Evolutionary conservation across 805 yeast species (phyloP), one percentile per base, ranked within the genome.

Genomic region (Kluyveromyces wickerhamii): DNA sequence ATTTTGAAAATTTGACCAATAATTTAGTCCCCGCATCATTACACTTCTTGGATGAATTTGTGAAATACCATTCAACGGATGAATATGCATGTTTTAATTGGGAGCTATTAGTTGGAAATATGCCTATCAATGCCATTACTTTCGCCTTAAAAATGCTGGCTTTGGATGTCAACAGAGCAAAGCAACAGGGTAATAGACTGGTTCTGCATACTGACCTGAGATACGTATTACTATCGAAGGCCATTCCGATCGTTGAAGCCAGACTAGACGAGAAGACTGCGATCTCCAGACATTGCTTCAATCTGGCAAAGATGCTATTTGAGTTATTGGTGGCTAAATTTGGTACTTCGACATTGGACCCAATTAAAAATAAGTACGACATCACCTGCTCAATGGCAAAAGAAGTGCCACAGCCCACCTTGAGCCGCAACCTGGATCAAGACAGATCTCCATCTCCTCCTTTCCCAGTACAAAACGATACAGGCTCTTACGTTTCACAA

Each of bases 51-150:
- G 70, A 71, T 44, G 74, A 72, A 39, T 75, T 74, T 45, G 53
- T 71, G 39, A 67, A 69, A 48, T 66, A 72, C 42, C 71, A 70
- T 44, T 65, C 67, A 37, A 54, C 52, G 34, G 59, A 55, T 28
- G 65, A 68, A 33, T 71, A 67, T 48, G 73, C 73, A 5, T 65
- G 67, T 37, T 75, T 62, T 51, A 75, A 74, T 44, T 75, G 81
- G 81, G 75, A 73, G 42, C 63, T 74, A 32, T 68, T 74, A 46
- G 39, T 39, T 7, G 61, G 77, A 29, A 71, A 73, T n/a, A 66
- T 75, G 31, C 82, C 82, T 3, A 60, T 74, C 34, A 79, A 75
- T 51, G 72, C 77, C 6, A 64, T 75, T 11, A 69, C 74, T 10
- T 50, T 74, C 35, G 55, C 74, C 39, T 59, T 72, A 43, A 69